Base-by-base conservation (phyloP, 140 eudicot genomes). In the Bidens hawaiensis region DNA sequence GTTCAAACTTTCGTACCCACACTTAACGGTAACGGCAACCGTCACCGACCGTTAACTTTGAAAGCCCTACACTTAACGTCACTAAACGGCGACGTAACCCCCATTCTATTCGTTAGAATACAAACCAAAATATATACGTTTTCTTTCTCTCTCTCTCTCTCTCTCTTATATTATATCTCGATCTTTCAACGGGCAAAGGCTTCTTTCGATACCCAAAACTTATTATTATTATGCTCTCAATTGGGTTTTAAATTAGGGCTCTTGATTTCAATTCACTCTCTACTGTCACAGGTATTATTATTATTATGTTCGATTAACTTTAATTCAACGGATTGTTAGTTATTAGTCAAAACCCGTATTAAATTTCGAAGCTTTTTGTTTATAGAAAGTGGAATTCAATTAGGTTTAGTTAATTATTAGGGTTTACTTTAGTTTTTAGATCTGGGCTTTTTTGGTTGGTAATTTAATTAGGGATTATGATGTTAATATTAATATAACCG, bases 101-200 rank as follows among this genome's bases (percentile, higher is more conserved):
- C 49, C 67, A 74, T 72, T 60, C 62, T 89, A 89, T 89, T 89
- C 97, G 97, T 89, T 89, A 83, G 47, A 60, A 74, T 81, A 85
- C 94, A 76, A 85, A 87, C 70, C 63, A 64, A 52, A 62, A 69
- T 69, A 28, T 62, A 62, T 76, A 55, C 68, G 77, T 54, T 69
- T 63, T 69, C 77, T 75, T 12, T 2, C 25, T 47, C 51, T n/a
- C 15, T 30, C 71, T 18, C 60, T 74, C 72, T 36, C 62, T 74
- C 51, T 60, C 18, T 51, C 62, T n/a, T n/a, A n/a, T n/a, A 51
- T 4, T 57, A 24, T 71, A 43, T 78, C 87, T 80, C 73, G 67
- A 52, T 57, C 62, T 64, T 77, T 85, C 96, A 83, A 89, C 97
- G 91, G 93, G 83, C 80, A 73, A 77, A 76, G 78, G 60, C 47